phyloP scores from a whole-genome alignment of 2,329 filamentous ascomycete species.

The Decorospora gaudefroyi region DNA sequence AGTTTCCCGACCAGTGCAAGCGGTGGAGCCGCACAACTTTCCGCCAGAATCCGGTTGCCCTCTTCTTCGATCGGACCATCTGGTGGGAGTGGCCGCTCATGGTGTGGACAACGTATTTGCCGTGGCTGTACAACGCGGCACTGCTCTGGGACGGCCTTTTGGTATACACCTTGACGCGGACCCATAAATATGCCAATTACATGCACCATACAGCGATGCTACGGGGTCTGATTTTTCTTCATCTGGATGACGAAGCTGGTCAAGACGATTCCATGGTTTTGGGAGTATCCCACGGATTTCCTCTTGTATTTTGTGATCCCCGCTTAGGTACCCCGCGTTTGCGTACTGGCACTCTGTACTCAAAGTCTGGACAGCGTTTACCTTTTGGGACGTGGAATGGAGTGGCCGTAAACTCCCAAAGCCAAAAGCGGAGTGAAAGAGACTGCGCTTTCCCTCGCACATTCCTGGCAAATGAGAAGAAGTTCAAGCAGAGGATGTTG shows the following conservation, averaged over 20 bases:
- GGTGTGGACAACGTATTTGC: slow-evolving; percentile 29
- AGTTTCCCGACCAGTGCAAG: slow-evolving; percentile 27
- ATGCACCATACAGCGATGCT: background rate
- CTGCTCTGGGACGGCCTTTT: slow-evolving; percentile 28
- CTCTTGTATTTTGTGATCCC: slow-evolving; percentile 29
- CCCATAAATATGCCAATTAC: slow-evolving; percentile 12
- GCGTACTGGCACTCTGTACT: slow-evolving; percentile 24
- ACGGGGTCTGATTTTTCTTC: slow-evolving; percentile 10
- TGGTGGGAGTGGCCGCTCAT: slow-evolving; percentile 34
- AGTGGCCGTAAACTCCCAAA: slow-evolving; percentile 15
- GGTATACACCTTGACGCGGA: slow-evolving; percentile 13
- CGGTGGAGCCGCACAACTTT: slow-evolving; percentile 36
- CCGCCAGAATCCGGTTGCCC: slow-evolving; percentile 30
- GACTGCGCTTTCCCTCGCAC: too few species aligned
- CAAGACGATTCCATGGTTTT: slow-evolving; percentile 32
- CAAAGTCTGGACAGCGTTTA: slow-evolving; percentile 25
- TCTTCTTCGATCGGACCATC: slow-evolving; percentile 26
- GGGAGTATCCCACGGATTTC: slow-evolving; percentile 23
- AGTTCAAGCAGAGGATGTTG: too few species aligned
- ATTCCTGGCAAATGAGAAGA: too few species aligned
- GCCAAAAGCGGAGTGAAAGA: background rate
- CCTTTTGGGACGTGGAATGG: slow-evolving; percentile 24
- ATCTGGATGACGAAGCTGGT: slow-evolving; percentile 29
- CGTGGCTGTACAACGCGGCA: slow-evolving; percentile 35
- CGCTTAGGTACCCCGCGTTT: slow-evolving; percentile 21